Base-by-base conservation (phyloP, 2,329 filamentous ascomycete species). In the Phoma herbarum region DNA sequence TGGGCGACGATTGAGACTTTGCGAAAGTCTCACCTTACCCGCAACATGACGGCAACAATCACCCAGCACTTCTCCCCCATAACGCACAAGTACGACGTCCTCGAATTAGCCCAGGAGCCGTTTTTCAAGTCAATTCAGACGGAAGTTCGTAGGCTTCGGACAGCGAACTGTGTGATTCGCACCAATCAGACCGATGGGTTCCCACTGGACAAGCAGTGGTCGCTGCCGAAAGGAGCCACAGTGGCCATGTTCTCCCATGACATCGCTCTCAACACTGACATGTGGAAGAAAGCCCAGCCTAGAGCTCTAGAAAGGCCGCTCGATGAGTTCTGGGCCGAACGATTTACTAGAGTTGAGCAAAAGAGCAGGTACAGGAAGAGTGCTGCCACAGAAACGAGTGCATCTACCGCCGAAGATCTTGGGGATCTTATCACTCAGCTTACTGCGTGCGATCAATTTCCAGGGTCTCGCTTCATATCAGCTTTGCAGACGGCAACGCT, bases 261-360 rank as follows among this genome's bases (percentile, higher is more conserved):
- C 20, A 29, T 72, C n/a, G 66, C 65, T 4, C 47, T 72, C 12
- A 67, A 76, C 42, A 56, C 57, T 1, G 41, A 65, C 26, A 49
- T 61, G 2, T 76, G 72, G 73, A 57, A 60, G 26, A 63, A 66
- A 14, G 54, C 61, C 0, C 65, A 66, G 29, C 62, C 67, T 4
- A 52, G 43, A 23, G 59, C 61, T 1, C 44, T 67, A 1, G 53
- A 65, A 14, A 62, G 25, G 29, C 68, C 70, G 9, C 59, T 75
- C 9, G 60, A 68, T 11, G 63, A 69, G 9, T 75, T 72, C 39
- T 74, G 69, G 65, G 59, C 69, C 9, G 71, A 72, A 48, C 62
- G 71, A 0, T 75, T 74, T 42, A 42, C 69, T 2, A 20, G 62
- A 12, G 44, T 63, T 0, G 59, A 62, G 2, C 61, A 57, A 11